Evolutionary conservation across 75 land plant species (phyloP).

Genomic region (Picea sitchensis): DNA sequence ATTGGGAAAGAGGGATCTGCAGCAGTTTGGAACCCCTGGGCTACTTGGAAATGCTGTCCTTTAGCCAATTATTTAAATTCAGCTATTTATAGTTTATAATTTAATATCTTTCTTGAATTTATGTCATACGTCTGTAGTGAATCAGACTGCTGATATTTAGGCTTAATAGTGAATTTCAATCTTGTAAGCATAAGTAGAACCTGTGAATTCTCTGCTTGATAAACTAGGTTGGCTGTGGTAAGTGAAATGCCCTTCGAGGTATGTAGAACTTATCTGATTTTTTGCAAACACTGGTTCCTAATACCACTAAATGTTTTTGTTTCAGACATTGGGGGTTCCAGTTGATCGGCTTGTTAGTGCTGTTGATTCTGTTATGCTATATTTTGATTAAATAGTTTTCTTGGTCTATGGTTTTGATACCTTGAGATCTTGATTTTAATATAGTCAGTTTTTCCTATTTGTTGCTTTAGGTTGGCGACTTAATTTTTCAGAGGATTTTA

Average conservation of each 20-base stretch:
- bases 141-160: no score
- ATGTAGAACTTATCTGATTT: no score
- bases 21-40: no score
- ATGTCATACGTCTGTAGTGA: background rate
- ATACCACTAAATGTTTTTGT: background rate
- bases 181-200: background rate
- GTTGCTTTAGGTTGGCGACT: background rate
- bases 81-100: background rate
- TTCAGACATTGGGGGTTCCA: slow-evolving; percentile 88
- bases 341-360: slow-evolving; percentile 73
- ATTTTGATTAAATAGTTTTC: background rate
- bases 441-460: background rate
- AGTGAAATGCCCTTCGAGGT: background rate
- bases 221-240: background rate
- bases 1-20: no score
- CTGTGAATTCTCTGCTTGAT: background rate
- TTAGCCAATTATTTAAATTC: background rate
- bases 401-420: background rate
- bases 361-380: slow-evolving; percentile 94
- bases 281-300: background rate
- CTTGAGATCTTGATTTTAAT: background rate
- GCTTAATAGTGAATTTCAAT: slow-evolving; percentile 1
- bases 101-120: background rate
- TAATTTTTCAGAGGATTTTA: background rate
- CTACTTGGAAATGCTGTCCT: no score